Conservation (phyloP, 106 monocot species). For the Amphibolis antarctica region DNA sequence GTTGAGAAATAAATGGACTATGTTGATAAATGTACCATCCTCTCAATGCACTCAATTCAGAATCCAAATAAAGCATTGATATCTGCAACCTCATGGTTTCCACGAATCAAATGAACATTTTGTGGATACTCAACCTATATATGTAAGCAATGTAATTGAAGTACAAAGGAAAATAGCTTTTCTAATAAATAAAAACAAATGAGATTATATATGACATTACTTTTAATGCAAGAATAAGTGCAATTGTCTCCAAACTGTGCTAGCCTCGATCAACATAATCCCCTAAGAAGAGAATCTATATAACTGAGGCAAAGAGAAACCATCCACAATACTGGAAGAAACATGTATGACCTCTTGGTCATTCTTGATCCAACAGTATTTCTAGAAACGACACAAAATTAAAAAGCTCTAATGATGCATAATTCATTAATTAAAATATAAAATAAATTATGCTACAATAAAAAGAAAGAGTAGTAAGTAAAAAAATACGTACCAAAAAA, state of each 20-base stretch:
- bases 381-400: too few species aligned
- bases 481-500: too few species aligned
- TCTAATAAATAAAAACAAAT: neutral
- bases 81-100: conserved; percentile 98
- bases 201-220: neutral
- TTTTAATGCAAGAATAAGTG: conserved; percentile 87
- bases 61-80: conserved; percentile 99
- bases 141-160: neutral
- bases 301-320: conserved; percentile 58
- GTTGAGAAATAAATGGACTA: too few species aligned
- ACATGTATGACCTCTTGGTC: too few species aligned
- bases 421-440: too few species aligned
- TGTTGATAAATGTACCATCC: conserved; percentile 67
- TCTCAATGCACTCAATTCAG: conserved; percentile 97
- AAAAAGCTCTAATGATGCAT: too few species aligned
- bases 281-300: conserved; percentile 98
- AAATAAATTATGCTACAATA: too few species aligned
- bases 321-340: too few species aligned
- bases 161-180: neutral
- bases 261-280: conserved; percentile 99
- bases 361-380: too few species aligned
- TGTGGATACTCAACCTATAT: conserved; percentile 81
- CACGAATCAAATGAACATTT: conserved; percentile 96
- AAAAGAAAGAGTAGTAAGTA: too few species aligned
- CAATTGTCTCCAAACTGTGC: conserved; percentile 96